Base-by-base conservation (phyloP, 176 grass and related monocot genomes). In the Stipa capillata region DNA sequence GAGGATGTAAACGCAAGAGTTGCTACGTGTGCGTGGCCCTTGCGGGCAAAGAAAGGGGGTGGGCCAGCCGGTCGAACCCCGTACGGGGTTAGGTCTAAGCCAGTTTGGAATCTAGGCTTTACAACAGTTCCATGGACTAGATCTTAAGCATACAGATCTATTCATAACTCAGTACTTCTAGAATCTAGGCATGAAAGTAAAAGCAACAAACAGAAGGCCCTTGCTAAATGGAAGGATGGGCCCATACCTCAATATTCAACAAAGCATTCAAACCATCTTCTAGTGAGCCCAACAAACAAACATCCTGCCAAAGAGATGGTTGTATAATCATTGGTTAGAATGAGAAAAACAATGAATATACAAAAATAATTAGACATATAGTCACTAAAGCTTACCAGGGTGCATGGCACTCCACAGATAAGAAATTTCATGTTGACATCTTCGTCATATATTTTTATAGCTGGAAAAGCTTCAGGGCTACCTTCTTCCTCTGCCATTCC, bases 181-280 rank as follows among this genome's bases (percentile, higher is more conserved):
- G 16, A 40, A 53, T 65, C 7, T 37, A 84, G 16, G 52, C n/a
- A 15, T 60, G 65, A 42, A 72, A 85, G 42, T 64, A 31, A 47
- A 73, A 31, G 69, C 35, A 57, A 39, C n/a, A 29, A 33, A 57
- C 3, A 31, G 43, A 28, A 18, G n/a, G 34, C 4, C 20, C 18
- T 16, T 52, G 17, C 69, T 25, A 16, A 32, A 12, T 85, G 53
- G 6, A 79, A 61, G 9, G 21, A 50, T 63, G 18, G 16, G 42
- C n/a, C 11, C 73, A 56, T 83, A 94, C 86, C 86, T 91, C 89
- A 87, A 91, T 84, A 78, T 94, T 94, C 32, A 94, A 53, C 41
- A 94, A 73, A 60, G 89, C 84, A 77, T 86, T 91, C 58, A 94
- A 77, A 34, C 89, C 92, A 80, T 91, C 92, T 79, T 94, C 84